These are phyloP conservation scores for Rhizophlyctis rosea DNA, from an alignment of 192 early-diverging fungal genomes.

Conservation along the genomic window DNA sequence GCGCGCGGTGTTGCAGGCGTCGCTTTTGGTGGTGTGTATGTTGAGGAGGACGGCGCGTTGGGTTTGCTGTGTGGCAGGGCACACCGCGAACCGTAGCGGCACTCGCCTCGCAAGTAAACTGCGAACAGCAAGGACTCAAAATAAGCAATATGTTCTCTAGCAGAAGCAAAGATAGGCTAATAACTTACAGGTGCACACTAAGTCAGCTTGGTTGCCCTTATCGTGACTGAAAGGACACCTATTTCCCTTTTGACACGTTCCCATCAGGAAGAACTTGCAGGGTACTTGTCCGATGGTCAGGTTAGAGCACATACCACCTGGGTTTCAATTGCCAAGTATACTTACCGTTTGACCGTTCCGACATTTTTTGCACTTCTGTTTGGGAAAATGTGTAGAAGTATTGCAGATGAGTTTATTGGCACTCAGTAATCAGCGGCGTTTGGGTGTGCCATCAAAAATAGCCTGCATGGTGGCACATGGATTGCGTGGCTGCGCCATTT, in stretches of 20 bases:
- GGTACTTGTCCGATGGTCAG: too few species aligned
- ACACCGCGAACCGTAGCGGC: slow-evolving; percentile 24
- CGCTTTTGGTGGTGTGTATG: not conserved
- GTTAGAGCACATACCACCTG: too few species aligned
- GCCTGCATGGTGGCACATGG: too few species aligned
- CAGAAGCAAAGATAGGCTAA: not conserved
- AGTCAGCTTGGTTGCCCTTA: slow-evolving; percentile 1
- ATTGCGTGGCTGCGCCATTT: too few species aligned
- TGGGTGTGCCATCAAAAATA: too few species aligned
- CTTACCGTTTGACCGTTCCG: too few species aligned
- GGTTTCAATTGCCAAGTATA: too few species aligned
- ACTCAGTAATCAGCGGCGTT: too few species aligned
- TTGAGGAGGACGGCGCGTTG: not conserved
- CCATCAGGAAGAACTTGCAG: slow-evolving; percentile 21
- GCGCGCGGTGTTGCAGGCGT: not conserved
- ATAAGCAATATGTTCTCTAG: not conserved
- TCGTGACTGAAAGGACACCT: slow-evolving; percentile 25
- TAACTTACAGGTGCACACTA: slow-evolving; percentile 20
- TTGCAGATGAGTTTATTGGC: too few species aligned
- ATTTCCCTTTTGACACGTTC: slow-evolving; percentile 12
- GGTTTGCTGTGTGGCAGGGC: slow-evolving; percentile 17
- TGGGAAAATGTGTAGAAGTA: too few species aligned
- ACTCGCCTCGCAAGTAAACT: slow-evolving; percentile 25
- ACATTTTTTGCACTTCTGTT: too few species aligned
- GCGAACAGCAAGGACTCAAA: not conserved